Evolutionary conservation across 768 basidiomycete species (phyloP).

Genomic region (Russula lepida): DNA sequence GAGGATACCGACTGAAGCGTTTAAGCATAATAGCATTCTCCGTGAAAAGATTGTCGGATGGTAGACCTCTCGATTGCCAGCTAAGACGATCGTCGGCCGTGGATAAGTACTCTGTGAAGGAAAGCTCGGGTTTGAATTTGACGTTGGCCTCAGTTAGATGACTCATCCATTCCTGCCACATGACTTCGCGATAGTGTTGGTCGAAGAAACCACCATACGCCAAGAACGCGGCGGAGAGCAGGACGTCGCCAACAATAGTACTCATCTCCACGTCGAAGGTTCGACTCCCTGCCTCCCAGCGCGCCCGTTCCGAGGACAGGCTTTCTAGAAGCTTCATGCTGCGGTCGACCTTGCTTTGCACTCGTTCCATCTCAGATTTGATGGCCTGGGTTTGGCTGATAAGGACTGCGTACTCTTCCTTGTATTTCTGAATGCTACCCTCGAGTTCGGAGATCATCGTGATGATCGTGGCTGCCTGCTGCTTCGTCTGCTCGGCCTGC

Average conservation of each 20-base stretch:
- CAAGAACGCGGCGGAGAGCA: constrained; percentile 91
- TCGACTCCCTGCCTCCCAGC: constrained; percentile 92
- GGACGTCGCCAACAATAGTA: constrained; percentile 94
- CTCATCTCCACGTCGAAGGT: constrained; percentile 98
- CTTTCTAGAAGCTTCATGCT: constrained; percentile 93
- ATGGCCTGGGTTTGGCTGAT: constrained; percentile 97
- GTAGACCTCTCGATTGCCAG: constrained; percentile 96
- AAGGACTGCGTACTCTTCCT: constrained; percentile 93
- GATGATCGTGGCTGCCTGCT: constrained; percentile 84
- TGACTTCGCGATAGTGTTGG: constrained; percentile 92
- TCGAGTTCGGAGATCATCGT: constrained; percentile 91
- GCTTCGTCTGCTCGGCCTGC: constrained; percentile 91
- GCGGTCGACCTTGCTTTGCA: constrained; percentile 93
- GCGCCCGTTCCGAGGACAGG: constrained; percentile 85
- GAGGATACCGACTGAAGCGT: constrained; percentile 93
- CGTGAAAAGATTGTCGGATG: constrained; percentile 89
- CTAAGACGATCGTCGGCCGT: constrained; percentile 92
- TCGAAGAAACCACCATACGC: constrained; percentile 99
- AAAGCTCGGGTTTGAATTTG: constrained; percentile 87
- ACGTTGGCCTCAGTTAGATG: constrained; percentile 86
- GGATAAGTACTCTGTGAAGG: constrained; percentile 91
- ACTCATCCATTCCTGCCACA: constrained; percentile 93
- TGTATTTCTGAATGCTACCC: constrained; percentile 85
- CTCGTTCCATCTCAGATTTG: constrained; percentile 95
- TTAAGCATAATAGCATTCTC: constrained; percentile 99